Percentiles rank a stretch among this genome's conserved stretches.
Conservation (phyloP, 805 yeast genomes). For the Candida sithepensis region DNA sequence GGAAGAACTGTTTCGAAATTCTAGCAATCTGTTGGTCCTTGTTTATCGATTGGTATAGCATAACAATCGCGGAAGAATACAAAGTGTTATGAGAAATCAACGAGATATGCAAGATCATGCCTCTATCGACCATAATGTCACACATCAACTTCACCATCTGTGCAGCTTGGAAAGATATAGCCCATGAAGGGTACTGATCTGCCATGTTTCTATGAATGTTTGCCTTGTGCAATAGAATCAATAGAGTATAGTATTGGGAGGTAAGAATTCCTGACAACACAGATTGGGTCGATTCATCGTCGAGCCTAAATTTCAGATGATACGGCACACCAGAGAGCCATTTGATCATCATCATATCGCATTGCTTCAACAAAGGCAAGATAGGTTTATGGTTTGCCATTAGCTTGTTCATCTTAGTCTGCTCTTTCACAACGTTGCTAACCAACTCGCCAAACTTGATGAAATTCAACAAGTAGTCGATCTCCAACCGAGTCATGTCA, state of each 20-base stretch:
- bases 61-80: constrained; percentile 62
- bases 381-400: constrained; percentile 40
- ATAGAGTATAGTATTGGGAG: constrained; percentile 68
- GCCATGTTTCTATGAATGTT: constrained; percentile 45
- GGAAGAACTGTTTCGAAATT: constrained; percentile 23
- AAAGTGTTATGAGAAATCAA: constrained; percentile 37
- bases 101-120: constrained; percentile 42
- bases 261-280: constrained; percentile 57
- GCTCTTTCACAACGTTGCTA: constrained; percentile 65
- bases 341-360: constrained; percentile 73
- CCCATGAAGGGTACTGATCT: constrained; percentile 56
- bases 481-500: constrained; percentile 45
- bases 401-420: constrained; percentile 67
- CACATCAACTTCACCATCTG: constrained; percentile 66
- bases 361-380: constrained; percentile 44
- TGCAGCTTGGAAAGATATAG: constrained; percentile 79
- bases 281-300: constrained; percentile 49
- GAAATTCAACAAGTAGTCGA: constrained; percentile 56
- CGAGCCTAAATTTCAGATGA: constrained; percentile 57
- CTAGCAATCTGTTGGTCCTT: constrained; percentile 22
- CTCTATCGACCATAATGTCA: constrained; percentile 51
- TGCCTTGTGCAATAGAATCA: constrained; percentile 68
- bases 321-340: constrained; percentile 71
- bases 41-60: constrained; percentile 57
- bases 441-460: constrained; percentile 68